Evolutionary conservation across 352 stramenopile species (phyloP).

Genomic region (Pythium oligandrum): DNA sequence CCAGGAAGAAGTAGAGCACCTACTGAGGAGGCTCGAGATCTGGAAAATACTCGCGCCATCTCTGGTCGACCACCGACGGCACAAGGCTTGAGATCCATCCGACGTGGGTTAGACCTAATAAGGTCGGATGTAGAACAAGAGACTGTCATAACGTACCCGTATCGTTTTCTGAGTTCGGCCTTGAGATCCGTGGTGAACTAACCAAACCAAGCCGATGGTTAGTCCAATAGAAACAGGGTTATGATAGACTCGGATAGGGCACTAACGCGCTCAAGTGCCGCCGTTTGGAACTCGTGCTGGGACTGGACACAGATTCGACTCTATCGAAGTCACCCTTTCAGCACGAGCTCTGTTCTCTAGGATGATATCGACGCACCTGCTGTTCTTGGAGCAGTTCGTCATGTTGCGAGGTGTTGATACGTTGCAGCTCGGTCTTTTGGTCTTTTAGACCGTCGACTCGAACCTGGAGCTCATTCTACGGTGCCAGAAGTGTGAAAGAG

Average conservation of each 20-base stretch:
- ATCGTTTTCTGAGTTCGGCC: constrained; percentile 44
- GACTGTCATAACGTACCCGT: constrained; percentile 32
- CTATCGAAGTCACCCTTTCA: too few relatives aligned
- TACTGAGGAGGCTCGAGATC: constrained; percentile 7
- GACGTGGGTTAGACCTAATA: too few relatives aligned
- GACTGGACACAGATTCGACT: too few relatives aligned
- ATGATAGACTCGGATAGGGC: too few relatives aligned
- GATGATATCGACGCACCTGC: too few relatives aligned
- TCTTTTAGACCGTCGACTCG: constrained; percentile 20
- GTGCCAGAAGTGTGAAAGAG: too few relatives aligned
- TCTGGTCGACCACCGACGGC: constrained; percentile 39
- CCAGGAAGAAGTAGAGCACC: too few relatives aligned
- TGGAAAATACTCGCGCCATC: constrained; percentile 56
- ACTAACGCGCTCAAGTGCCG: too few relatives aligned
- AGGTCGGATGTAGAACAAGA: constrained; percentile 9
- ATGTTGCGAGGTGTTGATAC: constrained; percentile 11
- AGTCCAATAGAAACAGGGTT: too few relatives aligned
- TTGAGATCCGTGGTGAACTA: constrained; percentile 54
- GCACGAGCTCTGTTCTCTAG: too few relatives aligned
- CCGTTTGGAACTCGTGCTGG: too few relatives aligned
- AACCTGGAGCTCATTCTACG: constrained; percentile 17
- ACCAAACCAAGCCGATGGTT: too few relatives aligned
- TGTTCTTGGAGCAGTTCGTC: constrained; percentile 6
- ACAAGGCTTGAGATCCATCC: constrained; percentile 18
- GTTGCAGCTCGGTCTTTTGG: constrained; percentile 22